A percentile compares a stretch with the other conserved stretches of the same genome.
phyloP scores from a whole-genome alignment of 2,329 filamentous ascomycete species.

The Hypoxylon sp. region DNA sequence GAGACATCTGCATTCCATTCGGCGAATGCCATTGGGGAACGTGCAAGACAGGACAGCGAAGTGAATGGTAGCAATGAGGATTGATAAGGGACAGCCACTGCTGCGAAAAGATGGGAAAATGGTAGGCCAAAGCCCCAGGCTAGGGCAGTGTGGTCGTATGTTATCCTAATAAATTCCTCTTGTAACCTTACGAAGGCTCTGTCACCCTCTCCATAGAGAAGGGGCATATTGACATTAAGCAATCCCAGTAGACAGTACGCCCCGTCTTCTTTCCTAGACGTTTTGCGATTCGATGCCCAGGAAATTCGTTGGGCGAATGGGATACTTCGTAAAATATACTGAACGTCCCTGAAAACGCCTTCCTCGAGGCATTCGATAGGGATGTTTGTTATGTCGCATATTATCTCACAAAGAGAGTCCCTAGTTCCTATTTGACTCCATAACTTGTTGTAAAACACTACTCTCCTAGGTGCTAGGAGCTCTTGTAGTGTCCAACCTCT shows the following conservation, averaged over 20 bases:
- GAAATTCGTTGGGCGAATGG: slow-evolving; percentile 18
- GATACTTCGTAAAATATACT: background rate
- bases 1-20: background rate
- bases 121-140: background rate
- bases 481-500: slow-evolving; percentile 20
- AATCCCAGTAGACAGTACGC: slow-evolving; percentile 29
- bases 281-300: slow-evolving; percentile 14
- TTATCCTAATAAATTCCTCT: slow-evolving; percentile 21
- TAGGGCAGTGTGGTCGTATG: slow-evolving; percentile 2
- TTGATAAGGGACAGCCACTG: too few species aligned
- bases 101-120: background rate
- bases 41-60: background rate
- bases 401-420: background rate
- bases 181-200: slow-evolving; percentile 29
- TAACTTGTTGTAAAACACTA: slow-evolving; percentile 9
- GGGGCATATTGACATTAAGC: slow-evolving; percentile 29
- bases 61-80: background rate
- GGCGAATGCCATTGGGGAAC: slow-evolving; percentile 6
- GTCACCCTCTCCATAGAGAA: slow-evolving; percentile 30
- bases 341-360: too few species aligned
- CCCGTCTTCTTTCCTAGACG: slow-evolving; percentile 17
- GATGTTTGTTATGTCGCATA: slow-evolving; percentile 5
- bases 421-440: slow-evolving; percentile 13
- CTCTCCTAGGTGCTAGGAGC: slow-evolving; percentile 7
- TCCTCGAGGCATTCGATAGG: background rate